A percentile compares a stretch with the other conserved stretches of the same genome.
Conservation (phyloP, 345 rosid genomes). For the Rhodamnia argentea region DNA sequence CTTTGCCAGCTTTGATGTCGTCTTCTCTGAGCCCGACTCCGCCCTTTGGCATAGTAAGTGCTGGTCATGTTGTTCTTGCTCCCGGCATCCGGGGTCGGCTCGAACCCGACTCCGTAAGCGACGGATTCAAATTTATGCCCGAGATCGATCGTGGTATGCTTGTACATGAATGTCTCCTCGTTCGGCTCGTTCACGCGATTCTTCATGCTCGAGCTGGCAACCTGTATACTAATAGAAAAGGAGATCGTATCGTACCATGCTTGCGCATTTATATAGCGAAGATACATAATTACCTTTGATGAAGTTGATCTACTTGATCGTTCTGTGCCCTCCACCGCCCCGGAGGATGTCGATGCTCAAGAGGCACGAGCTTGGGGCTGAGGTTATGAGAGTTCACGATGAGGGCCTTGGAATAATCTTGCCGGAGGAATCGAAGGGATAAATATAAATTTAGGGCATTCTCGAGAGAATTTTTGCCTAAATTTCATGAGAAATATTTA, state of each 20-base stretch:
- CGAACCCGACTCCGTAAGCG: constrained; percentile 10
- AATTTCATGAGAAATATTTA: not conserved
- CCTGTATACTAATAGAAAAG: no score
- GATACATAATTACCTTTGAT: no score
- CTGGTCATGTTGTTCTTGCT: constrained; percentile 18
- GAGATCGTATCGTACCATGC: no score
- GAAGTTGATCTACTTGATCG: constrained; percentile 23
- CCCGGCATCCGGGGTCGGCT: constrained; percentile 18
- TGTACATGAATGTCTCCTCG: not conserved
- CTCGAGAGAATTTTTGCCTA: no score
- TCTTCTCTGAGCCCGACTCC: constrained; percentile 10
- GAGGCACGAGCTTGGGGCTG: constrained; percentile 27
- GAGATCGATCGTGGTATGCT: constrained; percentile 24
- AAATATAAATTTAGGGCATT: no score
- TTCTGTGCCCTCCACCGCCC: constrained; percentile 34
- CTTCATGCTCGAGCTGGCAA: no score
- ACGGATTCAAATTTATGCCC: constrained; percentile 18
- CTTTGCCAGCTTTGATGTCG: constrained; percentile 16
- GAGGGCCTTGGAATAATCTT: constrained; percentile 24
- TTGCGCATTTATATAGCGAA: no score
- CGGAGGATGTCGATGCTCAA: constrained; percentile 11
- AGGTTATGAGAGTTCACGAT: constrained; percentile 22
- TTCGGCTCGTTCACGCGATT: no score
- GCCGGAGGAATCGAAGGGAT: constrained; percentile 10
- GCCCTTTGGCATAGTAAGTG: constrained; percentile 11